Evolutionary conservation across 1,284 basidiomycete genomes (phyloP), one percentile per base, ranked within the genome.

Genomic region (Pseudozyma sp.): DNA sequence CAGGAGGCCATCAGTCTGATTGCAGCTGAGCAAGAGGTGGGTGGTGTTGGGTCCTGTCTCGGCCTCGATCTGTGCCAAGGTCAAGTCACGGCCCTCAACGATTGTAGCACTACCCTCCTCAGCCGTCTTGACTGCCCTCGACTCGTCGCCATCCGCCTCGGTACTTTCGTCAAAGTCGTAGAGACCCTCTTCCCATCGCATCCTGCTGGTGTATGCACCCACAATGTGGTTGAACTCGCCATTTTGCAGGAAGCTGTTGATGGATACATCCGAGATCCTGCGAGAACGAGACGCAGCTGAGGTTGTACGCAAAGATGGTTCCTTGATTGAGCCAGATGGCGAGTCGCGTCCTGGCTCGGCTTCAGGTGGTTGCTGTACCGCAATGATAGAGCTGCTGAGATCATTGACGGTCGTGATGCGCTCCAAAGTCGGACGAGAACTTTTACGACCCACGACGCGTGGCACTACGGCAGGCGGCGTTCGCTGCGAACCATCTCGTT

Each of bases 31-130:
- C 45, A 80, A 35, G 1, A 80, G 69, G 34, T 72, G 70, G 31
- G 63, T 67, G 7, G 76, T 78, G 47, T 72, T 76, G 25, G 76
- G 70, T 8, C 68, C 70, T 5, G 70, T 65, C 43, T 69, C 64
- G 31, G 44, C 51, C 39, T 72, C 74, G 48, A 78, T 66, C 53
- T 77, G 65, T 8, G 55, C 64, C n/a, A 72, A 35, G 12, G 60
- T 54, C 10, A 68, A 52, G 25, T 76, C 48, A 14, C 50, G 51
- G 10, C 61, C 73, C 21, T 74, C 54, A n/a, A 78, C 67, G 44
- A 76, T 68, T 18, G 58, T 53, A 18, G 65, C 76, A 53, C 62
- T 68, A n/a, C 76, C 76, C 36, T 78, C 76, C 42, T 74, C 70
- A 11, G 66, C 73, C n/a, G 70, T 64, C 44, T 52, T 56, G 44